These are phyloP conservation scores for Paulownia fortunei DNA, from an alignment of 257 asterid genomes.

Conservation along the genomic window DNA sequence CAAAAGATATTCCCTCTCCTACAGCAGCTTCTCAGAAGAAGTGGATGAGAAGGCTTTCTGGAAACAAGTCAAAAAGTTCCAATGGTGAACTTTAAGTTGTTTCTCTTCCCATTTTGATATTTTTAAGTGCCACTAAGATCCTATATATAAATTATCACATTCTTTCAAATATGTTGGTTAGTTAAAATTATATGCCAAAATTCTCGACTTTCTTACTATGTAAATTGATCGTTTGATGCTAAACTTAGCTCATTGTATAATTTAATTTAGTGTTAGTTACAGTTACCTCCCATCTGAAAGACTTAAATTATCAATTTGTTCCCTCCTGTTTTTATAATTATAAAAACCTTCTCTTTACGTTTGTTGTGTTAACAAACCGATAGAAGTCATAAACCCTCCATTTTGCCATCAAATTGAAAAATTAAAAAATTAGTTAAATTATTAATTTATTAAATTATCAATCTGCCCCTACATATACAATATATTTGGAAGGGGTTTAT, in stretches of 20 bases:
- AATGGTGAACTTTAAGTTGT: conserved; percentile 33
- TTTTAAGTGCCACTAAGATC: conserved; percentile 2
- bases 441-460: too few species aligned
- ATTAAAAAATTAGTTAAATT: too few species aligned
- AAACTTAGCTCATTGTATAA: neutral
- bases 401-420: too few species aligned
- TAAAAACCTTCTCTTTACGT: too few species aligned
- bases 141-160: neutral
- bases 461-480: too few species aligned
- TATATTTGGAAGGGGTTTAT: too few species aligned
- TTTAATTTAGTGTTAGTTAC: neutral
- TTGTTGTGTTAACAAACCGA: neutral
- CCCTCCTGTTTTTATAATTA: too few species aligned
- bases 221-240: conserved; percentile 27
- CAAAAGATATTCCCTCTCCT: conserved; percentile 34
- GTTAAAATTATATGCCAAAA: conserved; percentile 20
- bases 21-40: conserved; percentile 47
- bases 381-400: neutral
- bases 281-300: neutral
- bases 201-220: conserved; percentile 27
- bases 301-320: neutral
- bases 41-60: conserved; percentile 70
- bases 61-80: conserved; percentile 44
- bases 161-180: conserved; percentile 11
- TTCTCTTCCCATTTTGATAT: conserved; percentile 9